Evolutionary conservation across 2,329 filamentous ascomycete genomes (phyloP).

Genomic region (Xylaria digitata): DNA sequence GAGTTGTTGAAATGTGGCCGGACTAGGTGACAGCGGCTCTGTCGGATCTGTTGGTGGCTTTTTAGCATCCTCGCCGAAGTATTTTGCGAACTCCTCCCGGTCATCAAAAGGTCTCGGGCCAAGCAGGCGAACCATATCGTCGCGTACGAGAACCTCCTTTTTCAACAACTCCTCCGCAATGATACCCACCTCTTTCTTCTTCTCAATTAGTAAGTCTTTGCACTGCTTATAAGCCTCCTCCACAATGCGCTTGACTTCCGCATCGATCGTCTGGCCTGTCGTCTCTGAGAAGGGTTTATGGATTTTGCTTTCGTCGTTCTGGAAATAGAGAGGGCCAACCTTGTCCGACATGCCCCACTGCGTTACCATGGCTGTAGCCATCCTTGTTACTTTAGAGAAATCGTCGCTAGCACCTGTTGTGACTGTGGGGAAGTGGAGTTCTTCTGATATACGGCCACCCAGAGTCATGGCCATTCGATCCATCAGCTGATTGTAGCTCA

Average conservation of each 20-base stretch:
- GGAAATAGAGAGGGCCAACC: constrained; percentile 91
- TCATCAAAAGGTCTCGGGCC: constrained; percentile 88
- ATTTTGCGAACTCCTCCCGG: constrained; percentile 90
- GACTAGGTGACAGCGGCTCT: constrained; percentile 51
- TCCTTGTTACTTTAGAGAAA: constrained; percentile 96
- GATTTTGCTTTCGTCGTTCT: constrained; percentile 82
- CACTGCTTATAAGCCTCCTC: constrained; percentile 94
- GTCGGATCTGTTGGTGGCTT: constrained; percentile 69
- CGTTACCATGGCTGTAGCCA: constrained; percentile 99
- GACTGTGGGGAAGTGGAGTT: constrained; percentile 95
- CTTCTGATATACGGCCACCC: constrained; percentile 92
- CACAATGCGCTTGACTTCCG: constrained; percentile 90
- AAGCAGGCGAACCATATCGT: constrained; percentile 90
- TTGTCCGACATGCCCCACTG: constrained; percentile 98
- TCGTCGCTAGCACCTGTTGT: constrained; percentile 96
- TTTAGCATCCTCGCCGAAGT: constrained; percentile 74
- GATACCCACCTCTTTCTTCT: constrained; percentile 87
- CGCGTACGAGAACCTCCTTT: constrained; percentile 91
- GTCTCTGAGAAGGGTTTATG: constrained; percentile 97
- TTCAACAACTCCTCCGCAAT: constrained; percentile 91
- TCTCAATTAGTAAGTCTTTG: constrained; percentile 81
- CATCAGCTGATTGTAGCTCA: constrained; percentile 96
- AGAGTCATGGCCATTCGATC: constrained; percentile 99
- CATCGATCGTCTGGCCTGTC: constrained; percentile 91
- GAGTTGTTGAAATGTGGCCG: constrained; percentile 45